Evolutionary conservation across 2,329 filamentous ascomycete species (phyloP).

Genomic region (Fusarium sp.): DNA sequence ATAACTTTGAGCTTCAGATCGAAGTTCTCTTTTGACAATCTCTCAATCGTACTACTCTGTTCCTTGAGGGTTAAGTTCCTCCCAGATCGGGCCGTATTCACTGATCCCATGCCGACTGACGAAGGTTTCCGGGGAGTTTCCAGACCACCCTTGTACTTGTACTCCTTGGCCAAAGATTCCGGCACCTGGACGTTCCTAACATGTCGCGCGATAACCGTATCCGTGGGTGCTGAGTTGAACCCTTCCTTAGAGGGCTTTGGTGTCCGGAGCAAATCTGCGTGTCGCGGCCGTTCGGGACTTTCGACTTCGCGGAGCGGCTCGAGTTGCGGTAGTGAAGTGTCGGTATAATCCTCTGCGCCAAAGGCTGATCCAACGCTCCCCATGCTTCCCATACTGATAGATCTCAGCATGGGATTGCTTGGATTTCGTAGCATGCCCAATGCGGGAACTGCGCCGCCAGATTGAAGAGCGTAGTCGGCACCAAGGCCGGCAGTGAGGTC

Average conservation of each 20-base stretch:
- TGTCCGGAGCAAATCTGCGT: conserved; percentile 73
- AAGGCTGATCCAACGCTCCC: conserved; percentile 84
- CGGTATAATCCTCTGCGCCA: conserved; percentile 73
- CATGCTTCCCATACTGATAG: conserved; percentile 90
- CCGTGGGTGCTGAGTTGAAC: conserved; percentile 77
- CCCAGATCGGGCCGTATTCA: conserved; percentile 69
- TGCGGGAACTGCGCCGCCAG: conserved; percentile 80
- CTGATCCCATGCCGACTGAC: conserved; percentile 63
- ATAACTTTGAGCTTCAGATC: conserved; percentile 98
- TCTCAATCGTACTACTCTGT: conserved; percentile 96
- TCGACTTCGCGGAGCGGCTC: conserved; percentile 67
- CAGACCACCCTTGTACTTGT: conserved; percentile 80
- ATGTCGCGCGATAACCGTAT: conserved; percentile 90
- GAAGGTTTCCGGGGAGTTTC: conserved; percentile 70
- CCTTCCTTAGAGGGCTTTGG: conserved; percentile 74
- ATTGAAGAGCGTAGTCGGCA: conserved; percentile 86
- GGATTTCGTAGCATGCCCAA: conserved; percentile 64
- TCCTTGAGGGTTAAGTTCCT: conserved; percentile 92
- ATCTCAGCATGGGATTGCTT: conserved; percentile 75
- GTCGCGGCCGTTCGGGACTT: conserved; percentile 56
- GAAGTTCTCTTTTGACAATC: conserved; percentile 97
- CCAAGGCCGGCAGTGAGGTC: conserved; percentile 78
- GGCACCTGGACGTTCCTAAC: conserved; percentile 93
- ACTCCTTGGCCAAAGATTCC: conserved; percentile 88
- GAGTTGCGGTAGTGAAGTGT: conserved; percentile 62